Evolutionary conservation across 129 eudicot species (phyloP).

Genomic region (Dittrichia graveolens): DNA sequence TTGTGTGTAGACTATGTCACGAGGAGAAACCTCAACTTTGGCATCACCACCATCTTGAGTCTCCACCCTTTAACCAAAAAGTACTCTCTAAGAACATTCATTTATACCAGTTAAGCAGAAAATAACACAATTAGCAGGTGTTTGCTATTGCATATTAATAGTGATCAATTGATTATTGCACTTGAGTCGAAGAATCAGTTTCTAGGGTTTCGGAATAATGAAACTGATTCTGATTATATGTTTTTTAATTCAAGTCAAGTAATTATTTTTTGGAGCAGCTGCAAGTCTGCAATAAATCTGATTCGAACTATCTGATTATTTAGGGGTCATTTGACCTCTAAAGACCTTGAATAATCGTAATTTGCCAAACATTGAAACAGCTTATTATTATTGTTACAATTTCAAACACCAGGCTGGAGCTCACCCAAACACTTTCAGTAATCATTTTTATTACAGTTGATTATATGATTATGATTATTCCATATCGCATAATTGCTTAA

Average conservation of each 20-base stretch:
- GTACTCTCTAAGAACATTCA: constrained; percentile 17
- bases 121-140: not conserved
- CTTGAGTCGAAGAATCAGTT: not conserved
- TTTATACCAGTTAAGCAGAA: not conserved
- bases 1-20: constrained; percentile 82
- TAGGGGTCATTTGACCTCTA: not conserved
- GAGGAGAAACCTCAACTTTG: constrained; percentile 93
- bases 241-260: not conserved
- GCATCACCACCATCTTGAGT: constrained; percentile 99
- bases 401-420: not conserved
- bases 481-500: not conserved
- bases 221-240: not conserved
- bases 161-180: too few relatives aligned
- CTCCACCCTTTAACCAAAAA: constrained; percentile 69
- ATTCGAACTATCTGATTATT: not conserved
- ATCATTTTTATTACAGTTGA: not conserved
- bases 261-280: not conserved
- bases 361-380: not conserved
- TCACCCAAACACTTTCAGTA: not conserved
- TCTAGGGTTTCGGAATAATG: not conserved
- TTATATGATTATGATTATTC: not conserved
- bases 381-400: not conserved
- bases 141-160: not conserved
- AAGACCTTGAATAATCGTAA: not conserved
- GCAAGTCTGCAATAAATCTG: not conserved